These are phyloP conservation scores for Phytopythium mirpurense DNA, from an alignment of 352 stramenopile species.

Conservation along the genomic window DNA sequence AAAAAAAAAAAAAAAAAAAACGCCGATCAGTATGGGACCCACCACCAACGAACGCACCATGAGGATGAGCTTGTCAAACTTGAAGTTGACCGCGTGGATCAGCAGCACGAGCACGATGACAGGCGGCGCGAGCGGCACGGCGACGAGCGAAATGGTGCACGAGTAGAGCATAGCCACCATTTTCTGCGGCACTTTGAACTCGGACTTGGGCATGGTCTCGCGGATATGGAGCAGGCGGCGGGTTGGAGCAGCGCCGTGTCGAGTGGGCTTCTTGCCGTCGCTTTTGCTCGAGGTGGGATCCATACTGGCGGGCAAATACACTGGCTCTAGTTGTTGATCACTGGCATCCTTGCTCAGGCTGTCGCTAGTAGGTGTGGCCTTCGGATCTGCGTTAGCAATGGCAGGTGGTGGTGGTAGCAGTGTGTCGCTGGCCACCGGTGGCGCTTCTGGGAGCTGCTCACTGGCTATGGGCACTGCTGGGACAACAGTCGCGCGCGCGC, in stretches of 20 bases:
- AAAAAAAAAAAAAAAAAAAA: too few species aligned
- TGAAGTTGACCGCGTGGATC: conserved; percentile 71
- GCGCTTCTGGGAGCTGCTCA: background rate
- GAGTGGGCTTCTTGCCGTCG: background rate
- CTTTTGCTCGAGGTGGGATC: background rate
- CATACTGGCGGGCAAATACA: background rate
- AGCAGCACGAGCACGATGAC: conserved; percentile 44
- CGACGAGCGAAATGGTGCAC: conserved; percentile 62
- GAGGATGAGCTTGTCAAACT: conserved; percentile 77
- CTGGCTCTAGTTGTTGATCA: background rate
- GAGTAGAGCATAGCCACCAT: conserved; percentile 83
- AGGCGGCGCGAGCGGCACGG: conserved; percentile 61
- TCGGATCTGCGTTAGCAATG: too few species aligned
- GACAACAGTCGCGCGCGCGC: conserved; percentile 13
- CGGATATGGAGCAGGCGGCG: background rate
- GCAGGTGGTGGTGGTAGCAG: background rate
- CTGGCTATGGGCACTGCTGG: conserved; percentile 8
- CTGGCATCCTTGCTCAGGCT: background rate
- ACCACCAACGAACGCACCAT: too few species aligned
- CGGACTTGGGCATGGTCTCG: conserved; percentile 25
- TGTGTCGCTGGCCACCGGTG: background rate
- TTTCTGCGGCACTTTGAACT: conserved; percentile 77
- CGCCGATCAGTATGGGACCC: too few species aligned
- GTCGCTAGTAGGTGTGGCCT: background rate
- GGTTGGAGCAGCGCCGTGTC: background rate